Base-by-base conservation (phyloP, 1,139 yeast genomes). In the Magnusiomyces magnusii region DNA sequence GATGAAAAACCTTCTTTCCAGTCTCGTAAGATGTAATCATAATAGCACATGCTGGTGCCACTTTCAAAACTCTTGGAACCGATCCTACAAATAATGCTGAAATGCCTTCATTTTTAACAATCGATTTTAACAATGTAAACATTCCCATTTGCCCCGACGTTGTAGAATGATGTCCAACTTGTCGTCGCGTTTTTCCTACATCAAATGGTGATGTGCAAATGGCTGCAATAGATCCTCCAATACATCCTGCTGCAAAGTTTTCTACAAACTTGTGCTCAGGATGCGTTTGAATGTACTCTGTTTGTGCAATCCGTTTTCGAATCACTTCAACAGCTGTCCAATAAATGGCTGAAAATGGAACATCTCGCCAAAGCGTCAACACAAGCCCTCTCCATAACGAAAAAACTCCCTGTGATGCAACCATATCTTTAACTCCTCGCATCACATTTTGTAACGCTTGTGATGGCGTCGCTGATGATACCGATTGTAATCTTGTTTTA, bases 31-130 rank as follows among this genome's bases (percentile, higher is more conserved):
- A 87, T 1, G 98, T 89, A 57, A 93, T 92, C 99, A 93, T 95
- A 47, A 93, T 93, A 1, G 99, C 99, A 79, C 99, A 93, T 15
- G 97, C 87, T 2, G 99, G 99, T 0, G 97, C 97, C 50, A 93
- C 87, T 69, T 93, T 93, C 71, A 92, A 75, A 10, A 93, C 81
- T 64, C 99, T 79, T 0, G 98, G 98, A 1, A 83, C 78, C 51
- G 91, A 75, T 0, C 99, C 99, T 47, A 89, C 87, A 69, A 86
- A 92, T 23, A 93, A 75, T 0, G 97, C 95, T 3, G 78, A 69
- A 19, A 81, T 55, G 0, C 99, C 99, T 71, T 93, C 99, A 34
- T 76, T 80, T 65, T 72, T 78, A 60, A 82, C 78, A 50, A 93
- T 92, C 39, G 78, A 76, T 49, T 71, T 68, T 73, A 93, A 78